Percentiles rank a stretch among this genome's conserved stretches.
phyloP scores from a whole-genome alignment of 371 early-diverging fungal genomes.

The Mortierella sp. region DNA sequence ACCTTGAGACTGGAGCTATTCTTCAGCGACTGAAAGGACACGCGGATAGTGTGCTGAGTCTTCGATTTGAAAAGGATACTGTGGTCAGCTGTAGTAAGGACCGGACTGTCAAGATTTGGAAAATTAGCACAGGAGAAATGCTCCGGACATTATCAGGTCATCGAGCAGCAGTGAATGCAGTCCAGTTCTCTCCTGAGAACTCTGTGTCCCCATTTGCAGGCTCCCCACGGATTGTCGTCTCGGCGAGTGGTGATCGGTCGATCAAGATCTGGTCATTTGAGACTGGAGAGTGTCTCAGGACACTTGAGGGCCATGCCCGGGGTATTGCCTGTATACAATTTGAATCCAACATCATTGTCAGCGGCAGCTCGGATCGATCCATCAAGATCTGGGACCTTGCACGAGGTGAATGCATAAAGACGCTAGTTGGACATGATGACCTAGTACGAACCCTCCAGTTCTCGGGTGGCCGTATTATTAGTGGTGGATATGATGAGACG shows the following conservation, averaged over 20 bases:
- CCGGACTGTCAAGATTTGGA: conserved; percentile 85
- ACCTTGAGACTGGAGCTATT: conserved; percentile 70
- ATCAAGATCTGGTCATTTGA: conserved; percentile 75
- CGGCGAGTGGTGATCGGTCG: conserved; percentile 83
- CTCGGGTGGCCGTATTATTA: conserved; percentile 75
- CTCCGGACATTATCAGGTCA: conserved; percentile 61
- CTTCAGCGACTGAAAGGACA: conserved; percentile 72
- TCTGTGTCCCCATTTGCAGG: conserved; percentile 25
- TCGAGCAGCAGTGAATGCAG: conserved; percentile 83
- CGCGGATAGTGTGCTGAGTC: conserved; percentile 73
- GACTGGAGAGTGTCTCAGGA: conserved; percentile 65
- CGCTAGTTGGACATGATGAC: conserved; percentile 79
- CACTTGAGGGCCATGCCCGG: conserved; percentile 65
- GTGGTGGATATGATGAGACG: conserved; percentile 87
- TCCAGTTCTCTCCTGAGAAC: conserved; percentile 61
- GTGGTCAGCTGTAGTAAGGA: conserved; percentile 92
- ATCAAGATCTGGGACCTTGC: conserved; percentile 87
- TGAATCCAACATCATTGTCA: conserved; percentile 77
- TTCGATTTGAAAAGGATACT: conserved; percentile 68
- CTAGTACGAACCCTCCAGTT: conserved; percentile 82
- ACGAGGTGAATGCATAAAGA: conserved; percentile 72
- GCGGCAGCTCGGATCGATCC: conserved; percentile 85
- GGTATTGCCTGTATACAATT: conserved; percentile 89
- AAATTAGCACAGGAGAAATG: conserved; percentile 60
- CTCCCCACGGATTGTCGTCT: conserved; percentile 66